Conservation (phyloP, 2,329 filamentous ascomycete genomes). For the Pyricularia pennisetigena region DNA sequence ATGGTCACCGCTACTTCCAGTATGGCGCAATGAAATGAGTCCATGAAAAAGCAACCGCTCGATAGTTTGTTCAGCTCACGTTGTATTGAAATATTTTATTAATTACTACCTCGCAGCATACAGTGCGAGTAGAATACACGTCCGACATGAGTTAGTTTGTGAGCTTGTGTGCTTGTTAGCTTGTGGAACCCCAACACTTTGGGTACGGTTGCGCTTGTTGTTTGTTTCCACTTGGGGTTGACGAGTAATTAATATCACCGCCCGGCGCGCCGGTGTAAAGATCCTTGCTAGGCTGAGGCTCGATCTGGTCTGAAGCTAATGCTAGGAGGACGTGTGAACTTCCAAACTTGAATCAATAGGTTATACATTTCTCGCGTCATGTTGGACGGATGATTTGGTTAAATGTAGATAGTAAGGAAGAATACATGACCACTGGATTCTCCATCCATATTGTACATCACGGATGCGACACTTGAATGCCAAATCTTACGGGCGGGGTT, state of each 20-base stretch:
- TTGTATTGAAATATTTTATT: too few relatives aligned
- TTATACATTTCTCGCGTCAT: too few relatives aligned
- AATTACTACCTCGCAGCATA: neutral
- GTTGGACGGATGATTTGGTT: too few relatives aligned
- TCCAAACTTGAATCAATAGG: too few relatives aligned
- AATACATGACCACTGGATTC: neutral
- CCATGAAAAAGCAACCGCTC: neutral
- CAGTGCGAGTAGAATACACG: neutral
- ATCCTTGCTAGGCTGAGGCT: neutral
- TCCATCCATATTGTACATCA: neutral
- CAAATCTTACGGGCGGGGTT: neutral
- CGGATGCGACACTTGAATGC: neutral
- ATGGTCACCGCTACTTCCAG: neutral
- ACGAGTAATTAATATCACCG: neutral
- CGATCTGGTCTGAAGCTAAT: neutral
- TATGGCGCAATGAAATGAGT: neutral
- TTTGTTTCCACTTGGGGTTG: neutral
- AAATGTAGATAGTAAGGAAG: too few relatives aligned
- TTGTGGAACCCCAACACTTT: neutral
- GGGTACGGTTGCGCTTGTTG: neutral
- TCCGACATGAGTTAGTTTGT: neutral
- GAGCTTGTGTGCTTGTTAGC: too few relatives aligned
- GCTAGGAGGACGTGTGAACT: too few relatives aligned
- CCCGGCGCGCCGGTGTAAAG: neutral
- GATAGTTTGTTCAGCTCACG: neutral